Percentiles rank a stretch among this genome's conserved stretches.
phyloP scores from a whole-genome alignment of 106 monocot genomes.

The Acorus calamus region DNA sequence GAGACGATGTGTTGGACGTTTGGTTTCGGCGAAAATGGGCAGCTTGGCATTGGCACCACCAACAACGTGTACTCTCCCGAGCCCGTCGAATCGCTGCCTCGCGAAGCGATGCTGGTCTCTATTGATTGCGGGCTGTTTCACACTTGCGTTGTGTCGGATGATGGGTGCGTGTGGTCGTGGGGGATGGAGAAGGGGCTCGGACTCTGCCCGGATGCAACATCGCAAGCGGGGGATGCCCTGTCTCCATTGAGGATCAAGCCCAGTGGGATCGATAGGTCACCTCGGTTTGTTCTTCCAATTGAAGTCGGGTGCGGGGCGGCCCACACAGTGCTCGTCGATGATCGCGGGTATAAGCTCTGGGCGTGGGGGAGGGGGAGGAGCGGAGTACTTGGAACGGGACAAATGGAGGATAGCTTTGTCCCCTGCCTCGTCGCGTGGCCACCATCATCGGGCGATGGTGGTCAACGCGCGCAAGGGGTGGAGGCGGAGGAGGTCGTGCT shows the following conservation, averaged over 20 bases:
- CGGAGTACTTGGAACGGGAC: constrained; percentile 58
- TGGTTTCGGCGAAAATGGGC: constrained; percentile 77
- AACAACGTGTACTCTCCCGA: constrained; percentile 23
- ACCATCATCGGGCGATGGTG: background rate
- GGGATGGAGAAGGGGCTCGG: constrained; percentile 87
- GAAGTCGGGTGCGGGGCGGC: constrained; percentile 74
- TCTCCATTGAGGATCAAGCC: constrained; percentile 26
- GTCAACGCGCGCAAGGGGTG: constrained; percentile 9
- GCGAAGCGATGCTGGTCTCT: constrained; percentile 43
- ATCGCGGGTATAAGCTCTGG: constrained; percentile 65
- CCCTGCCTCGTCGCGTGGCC: constrained; percentile 53
- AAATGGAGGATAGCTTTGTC: constrained; percentile 40
- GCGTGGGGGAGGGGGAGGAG: constrained; percentile 78
- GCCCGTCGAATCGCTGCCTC: constrained; percentile 34
- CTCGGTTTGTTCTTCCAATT: constrained; percentile 28
- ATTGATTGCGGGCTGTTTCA: constrained; percentile 80
- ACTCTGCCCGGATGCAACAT: constrained; percentile 49
- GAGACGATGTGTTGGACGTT: constrained; percentile 73
- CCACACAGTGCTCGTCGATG: constrained; percentile 58
- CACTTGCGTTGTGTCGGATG: constrained; percentile 50
- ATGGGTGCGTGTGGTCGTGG: constrained; percentile 78
- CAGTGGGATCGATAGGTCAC: constrained; percentile 11
- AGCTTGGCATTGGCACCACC: constrained; percentile 64
- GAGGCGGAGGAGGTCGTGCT: constrained; percentile 21
- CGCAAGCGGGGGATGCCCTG: constrained; percentile 57